Base-by-base conservation (phyloP, 495 filamentous ascomycete species). In the Stereocaulon alpinum region DNA sequence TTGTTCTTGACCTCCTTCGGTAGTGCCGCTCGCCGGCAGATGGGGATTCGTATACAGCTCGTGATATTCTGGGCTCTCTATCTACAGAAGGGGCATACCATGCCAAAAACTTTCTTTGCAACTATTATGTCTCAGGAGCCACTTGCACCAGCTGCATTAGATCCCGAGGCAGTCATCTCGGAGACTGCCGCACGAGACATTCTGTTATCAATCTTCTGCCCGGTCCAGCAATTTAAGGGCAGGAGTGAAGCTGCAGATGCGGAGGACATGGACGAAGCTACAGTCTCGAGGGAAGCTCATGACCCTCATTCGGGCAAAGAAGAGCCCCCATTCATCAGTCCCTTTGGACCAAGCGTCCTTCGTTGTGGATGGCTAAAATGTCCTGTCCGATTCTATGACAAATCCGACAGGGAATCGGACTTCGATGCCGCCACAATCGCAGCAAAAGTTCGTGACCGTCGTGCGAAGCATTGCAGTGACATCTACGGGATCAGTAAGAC, bases 331-430 rank as follows among this genome's bases (percentile, higher is more conserved):
- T 69, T 68, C 54, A 56, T 48, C 41, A 68, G 51, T 24, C 66
- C 69, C 4, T 71, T 68, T 55, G 69, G 63, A 12, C 52, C 67
- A 14, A 68, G 59, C 30, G 62, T 71, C 27, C 51, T 71, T 11
- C 56, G 60, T 10, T 69, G 69, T 48, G 66, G 62, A 2, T 24
- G n/a, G 37, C 59, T 48, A 7, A 52, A 55, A 14, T 71, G 67
- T 41, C 29, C 20, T 20, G 53, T 49, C 32, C 12, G 24, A 9
- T 71, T 69, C 40, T 56, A 59, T 32, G n/a, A 6, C 42, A 1
- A 27, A 10, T 15, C 20, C 17, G 40, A 55, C 11, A 24, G 56
- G 20, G 15, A 56, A 9, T 18, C 44, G 12, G 49, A 22, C 17
- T 7, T 62, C n/a, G 40, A 60, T 17, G 24, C 27, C 40, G 27